Evolutionary conservation across 2,329 filamentous ascomycete species (phyloP).

Genomic region (Microdochium bolleyi): DNA sequence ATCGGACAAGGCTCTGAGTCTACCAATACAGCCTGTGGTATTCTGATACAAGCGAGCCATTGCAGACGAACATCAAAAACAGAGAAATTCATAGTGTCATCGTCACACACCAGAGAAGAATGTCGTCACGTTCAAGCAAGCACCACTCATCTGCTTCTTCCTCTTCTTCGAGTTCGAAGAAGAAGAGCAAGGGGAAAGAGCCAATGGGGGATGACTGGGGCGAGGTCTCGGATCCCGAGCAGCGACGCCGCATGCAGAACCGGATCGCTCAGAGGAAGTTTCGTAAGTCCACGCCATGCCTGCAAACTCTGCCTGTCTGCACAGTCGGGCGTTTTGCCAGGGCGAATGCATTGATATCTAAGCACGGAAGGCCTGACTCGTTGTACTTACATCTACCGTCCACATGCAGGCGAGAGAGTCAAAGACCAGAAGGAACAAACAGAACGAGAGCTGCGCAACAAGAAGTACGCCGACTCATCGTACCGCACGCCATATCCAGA

Average conservation of each 20-base stretch:
- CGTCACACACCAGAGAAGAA: too few relatives aligned
- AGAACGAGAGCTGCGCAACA: conserved; percentile 56
- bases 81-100: too few relatives aligned
- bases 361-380: too few relatives aligned
- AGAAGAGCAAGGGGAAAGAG: neutral
- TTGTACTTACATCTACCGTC: too few relatives aligned
- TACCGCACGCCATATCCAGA: conserved; percentile 54
- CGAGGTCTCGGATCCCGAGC: conserved; percentile 60
- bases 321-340: too few relatives aligned
- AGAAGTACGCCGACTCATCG: conserved; percentile 52
- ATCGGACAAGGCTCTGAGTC: too few relatives aligned
- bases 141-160: conserved; percentile 20
- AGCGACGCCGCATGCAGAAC: conserved; percentile 69
- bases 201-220: conserved; percentile 57
- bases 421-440: conserved; percentile 59
- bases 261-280: conserved; percentile 70
- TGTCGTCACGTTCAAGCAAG: conserved; percentile 23
- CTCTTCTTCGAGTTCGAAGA: neutral
- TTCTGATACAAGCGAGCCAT: too few relatives aligned
- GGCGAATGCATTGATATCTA: too few relatives aligned
- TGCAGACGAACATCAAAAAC: too few relatives aligned
- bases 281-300: too few relatives aligned
- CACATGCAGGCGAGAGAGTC: conserved; percentile 55
- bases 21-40: too few relatives aligned
- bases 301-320: too few relatives aligned